Conservation (phyloP, 768 basidiomycete genomes). For the Tylopilus balloui region DNA sequence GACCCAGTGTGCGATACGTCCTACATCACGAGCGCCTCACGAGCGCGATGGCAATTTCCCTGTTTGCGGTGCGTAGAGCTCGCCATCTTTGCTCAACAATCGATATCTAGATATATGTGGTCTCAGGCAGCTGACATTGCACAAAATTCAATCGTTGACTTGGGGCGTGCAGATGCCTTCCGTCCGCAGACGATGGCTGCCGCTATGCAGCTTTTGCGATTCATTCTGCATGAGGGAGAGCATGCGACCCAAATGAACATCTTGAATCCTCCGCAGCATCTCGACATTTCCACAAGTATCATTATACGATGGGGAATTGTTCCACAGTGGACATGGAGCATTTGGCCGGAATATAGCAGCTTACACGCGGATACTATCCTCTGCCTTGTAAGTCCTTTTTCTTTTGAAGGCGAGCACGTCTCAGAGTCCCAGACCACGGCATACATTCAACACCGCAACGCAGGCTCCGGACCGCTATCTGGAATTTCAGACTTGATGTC, state of each 20-base stretch:
- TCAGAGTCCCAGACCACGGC: constrained; percentile 40
- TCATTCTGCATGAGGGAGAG: constrained; percentile 33
- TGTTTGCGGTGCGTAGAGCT: constrained; percentile 33
- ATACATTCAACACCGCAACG: constrained; percentile 45
- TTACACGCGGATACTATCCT: constrained; percentile 47
- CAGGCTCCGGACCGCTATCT: background rate
- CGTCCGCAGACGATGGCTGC: constrained; percentile 45
- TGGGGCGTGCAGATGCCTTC: constrained; percentile 21
- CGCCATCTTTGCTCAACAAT: background rate
- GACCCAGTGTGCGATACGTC: constrained; percentile 6
- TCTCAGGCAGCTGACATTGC: constrained; percentile 23
- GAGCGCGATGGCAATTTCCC: constrained; percentile 33
- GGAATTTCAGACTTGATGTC: constrained; percentile 2
- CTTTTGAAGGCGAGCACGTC: background rate
- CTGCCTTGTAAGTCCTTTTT: constrained; percentile 39
- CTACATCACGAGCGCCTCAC: constrained; percentile 29
- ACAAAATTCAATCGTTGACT: background rate
- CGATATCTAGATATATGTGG: background rate
- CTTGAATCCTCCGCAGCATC: constrained; percentile 14
- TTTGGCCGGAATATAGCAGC: constrained; percentile 53
- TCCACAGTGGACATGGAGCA: constrained; percentile 61
- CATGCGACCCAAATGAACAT: constrained; percentile 3
- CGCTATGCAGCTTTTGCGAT: constrained; percentile 43
- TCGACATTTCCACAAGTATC: constrained; percentile 44
- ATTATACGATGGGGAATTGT: constrained; percentile 56